Evolutionary conservation across 768 basidiomycete genomes (phyloP), one percentile per base, ranked within the genome.

Genomic region (Naganishia antarctica): DNA sequence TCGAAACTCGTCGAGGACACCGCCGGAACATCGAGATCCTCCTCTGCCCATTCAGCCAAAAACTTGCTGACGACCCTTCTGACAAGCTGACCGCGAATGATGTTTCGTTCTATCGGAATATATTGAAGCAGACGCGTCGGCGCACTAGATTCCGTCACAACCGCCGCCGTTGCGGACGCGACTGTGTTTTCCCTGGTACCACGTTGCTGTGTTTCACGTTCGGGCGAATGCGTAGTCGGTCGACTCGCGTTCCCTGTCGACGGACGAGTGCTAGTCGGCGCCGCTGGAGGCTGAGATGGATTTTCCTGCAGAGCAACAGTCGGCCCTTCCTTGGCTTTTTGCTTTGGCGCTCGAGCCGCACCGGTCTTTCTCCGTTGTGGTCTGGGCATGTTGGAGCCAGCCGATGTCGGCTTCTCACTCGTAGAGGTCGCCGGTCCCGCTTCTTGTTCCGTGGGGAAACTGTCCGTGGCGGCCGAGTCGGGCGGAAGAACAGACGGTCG

Each of bases 31-130:
- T 44, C 41, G 21, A 15, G 32, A 32, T 47, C 68, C 66, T 12
- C 69, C 21, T 40, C 70, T 16, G 69, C 69, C 73, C 73, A 74
- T 45, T 76, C 73, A 23, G 67, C 59, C 51, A 71, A 68, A 26
- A 76, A 61, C 43, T 40, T 40, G 37, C 23, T 9, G 4, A 57
- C 53, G 2, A 34, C 26, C 21, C 25, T 34, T 37, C 37, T 26
- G 9, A 57, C 53, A 6, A 34, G 21, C 40, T 57, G 53, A 12
- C 53, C 34, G 23, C 53, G 53, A 21, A 57, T 13, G 31, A 57
- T 57, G 34, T 57, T 57, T 25, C 32, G 32, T 15, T 57, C 23
- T 5, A 73, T 67, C 16, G 74, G 74, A 7, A 72, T 76, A 51
- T 70, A 76, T 43, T 76, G 74, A 47, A 76, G 48, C 23, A 65